Evolutionary conservation across 768 basidiomycete species (phyloP), one percentile per base, ranked within the genome.

Genomic region (Tylopilus felleus): DNA sequence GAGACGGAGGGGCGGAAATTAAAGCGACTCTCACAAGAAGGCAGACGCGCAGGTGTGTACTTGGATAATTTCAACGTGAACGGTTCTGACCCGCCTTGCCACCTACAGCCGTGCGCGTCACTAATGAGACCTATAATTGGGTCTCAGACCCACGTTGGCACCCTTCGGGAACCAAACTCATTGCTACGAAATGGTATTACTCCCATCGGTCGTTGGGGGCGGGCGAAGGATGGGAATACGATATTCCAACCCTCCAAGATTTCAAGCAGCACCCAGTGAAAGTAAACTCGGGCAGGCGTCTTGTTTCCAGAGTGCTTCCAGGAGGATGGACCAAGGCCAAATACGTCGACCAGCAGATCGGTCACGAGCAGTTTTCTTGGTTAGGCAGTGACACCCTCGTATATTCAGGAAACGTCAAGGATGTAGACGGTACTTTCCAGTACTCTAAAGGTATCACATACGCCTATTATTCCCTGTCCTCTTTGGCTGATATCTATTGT

Each of bases 151-250:
- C 85, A 6, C 80, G 84, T 42, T 88, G 86, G 74, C 85, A 90
- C 61, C 83, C 86, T 4, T 81, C 80, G 10, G 84, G 84, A 1
- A 60, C 67, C 28, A 82, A 76, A 58, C 68, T 89, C 17, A 71
- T 89, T 49, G 85, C 86, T n/a, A 88, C 86, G 12, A 89, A 89
- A 65, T 87, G 87, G 86, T 88, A 87, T 58, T 87, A 82, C 23
- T 82, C 81, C 6, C 58, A 47, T 4, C 80, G 87, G 8, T 84
- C 82, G 47, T 72, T 88, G 29, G 85, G 84, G 33, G 86, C 85
- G 1, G 86, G 85, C 2, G 88, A 89, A 73, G 84, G 81, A 39
- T 89, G 87, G 88, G 77, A 82, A 63, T 89, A 84, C 55, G 44
- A 67, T 7, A 74, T 85, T 23, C 84, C 84, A 23, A 14, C 47